phyloP scores from a whole-genome alignment of 345 rosid species.

The Boechera divaricarpa region DNA sequence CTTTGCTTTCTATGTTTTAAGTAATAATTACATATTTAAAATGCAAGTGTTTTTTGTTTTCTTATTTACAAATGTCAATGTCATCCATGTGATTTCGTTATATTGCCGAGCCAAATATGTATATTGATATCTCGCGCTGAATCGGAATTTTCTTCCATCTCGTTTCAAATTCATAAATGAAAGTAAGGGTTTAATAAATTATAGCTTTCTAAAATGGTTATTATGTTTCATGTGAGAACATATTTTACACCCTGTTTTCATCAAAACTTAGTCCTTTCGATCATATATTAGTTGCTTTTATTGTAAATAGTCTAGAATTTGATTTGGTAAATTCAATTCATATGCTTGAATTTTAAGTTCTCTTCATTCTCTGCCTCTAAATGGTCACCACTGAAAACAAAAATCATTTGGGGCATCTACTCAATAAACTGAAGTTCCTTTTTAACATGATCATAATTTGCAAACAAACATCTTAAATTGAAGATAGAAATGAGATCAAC shows the following conservation, averaged over 20 bases:
- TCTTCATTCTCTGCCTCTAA: background rate
- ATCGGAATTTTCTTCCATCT: conserved; percentile 5
- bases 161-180: background rate
- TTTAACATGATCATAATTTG: background rate
- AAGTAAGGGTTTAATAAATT: background rate
- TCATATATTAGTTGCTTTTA: background rate
- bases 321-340: background rate
- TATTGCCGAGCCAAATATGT: background rate
- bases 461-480: conserved; percentile 3
- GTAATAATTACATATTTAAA: conserved; percentile 16
- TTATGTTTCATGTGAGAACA: background rate
- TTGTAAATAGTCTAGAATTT: background rate
- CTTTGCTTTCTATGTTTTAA: conserved; percentile 11
- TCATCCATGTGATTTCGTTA: conserved; percentile 13
- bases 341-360: background rate
- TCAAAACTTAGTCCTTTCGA: background rate
- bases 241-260: too few relatives aligned
- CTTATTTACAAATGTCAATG: background rate
- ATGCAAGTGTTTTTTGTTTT: background rate
- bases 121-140: background rate
- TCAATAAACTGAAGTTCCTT: conserved; percentile 1
- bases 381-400: background rate
- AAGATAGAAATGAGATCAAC: conserved; percentile 26
- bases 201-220: background rate
- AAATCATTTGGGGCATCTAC: background rate